These are phyloP conservation scores for Dispira simplex DNA, from an alignment of 192 early-diverging fungal species.

Conservation along the genomic window DNA sequence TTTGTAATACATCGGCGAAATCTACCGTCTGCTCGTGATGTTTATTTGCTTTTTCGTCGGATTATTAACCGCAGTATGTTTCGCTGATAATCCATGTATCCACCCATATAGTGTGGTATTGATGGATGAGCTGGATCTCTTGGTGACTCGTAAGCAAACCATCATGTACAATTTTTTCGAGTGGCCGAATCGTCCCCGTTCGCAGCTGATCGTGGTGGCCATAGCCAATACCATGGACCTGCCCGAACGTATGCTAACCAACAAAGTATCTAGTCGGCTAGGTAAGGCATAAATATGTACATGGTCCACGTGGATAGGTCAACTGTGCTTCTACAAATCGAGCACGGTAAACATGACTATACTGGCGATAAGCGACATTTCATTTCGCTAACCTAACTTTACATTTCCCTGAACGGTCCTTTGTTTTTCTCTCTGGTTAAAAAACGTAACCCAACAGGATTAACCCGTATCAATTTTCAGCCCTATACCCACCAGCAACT, in stretches of 20 bases:
- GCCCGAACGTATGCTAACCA: conserved; percentile 77
- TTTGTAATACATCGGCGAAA: no score
- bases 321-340: no score
- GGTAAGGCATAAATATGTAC: conserved; percentile 26
- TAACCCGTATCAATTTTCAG: conserved; percentile 83
- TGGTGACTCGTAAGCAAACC: conserved; percentile 80
- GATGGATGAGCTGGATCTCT: conserved; percentile 92
- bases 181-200: conserved; percentile 77
- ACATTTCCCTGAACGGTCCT: neutral
- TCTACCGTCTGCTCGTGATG: no score
- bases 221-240: conserved; percentile 99
- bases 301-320: neutral
- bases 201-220: conserved; percentile 80
- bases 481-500: conserved; percentile 83
- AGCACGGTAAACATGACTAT: no score
- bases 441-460: conserved; percentile 22
- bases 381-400: neutral
- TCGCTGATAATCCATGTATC: no score
- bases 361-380: neutral
- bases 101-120: conserved; percentile 56
- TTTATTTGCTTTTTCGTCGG: no score
- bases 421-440: neutral
- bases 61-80: no score
- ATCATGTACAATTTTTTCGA: conserved; percentile 99
- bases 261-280: conserved; percentile 80